Evolutionary conservation across 768 basidiomycete genomes (phyloP).

Genomic region (Amanita thiersii): DNA sequence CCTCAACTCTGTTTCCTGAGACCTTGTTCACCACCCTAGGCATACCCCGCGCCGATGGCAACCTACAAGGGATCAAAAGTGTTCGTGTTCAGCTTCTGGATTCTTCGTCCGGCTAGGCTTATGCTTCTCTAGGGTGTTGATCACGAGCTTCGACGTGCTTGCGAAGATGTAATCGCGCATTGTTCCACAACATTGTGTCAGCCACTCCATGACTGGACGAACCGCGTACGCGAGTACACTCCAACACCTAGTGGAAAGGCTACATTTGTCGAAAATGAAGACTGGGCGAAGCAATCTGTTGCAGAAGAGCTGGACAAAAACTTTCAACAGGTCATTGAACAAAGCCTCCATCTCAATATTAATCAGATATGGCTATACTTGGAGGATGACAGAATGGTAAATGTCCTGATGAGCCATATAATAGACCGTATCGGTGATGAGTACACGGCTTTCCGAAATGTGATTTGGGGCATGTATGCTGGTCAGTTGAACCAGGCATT

Average conservation of each 20-base stretch:
- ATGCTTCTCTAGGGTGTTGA: slow-evolving; percentile 63
- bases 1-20: slow-evolving; percentile 56
- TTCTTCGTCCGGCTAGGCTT: background rate
- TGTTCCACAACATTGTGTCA: slow-evolving; percentile 50
- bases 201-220: slow-evolving; percentile 58
- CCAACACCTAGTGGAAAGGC: slow-evolving; percentile 11
- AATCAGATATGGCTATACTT: slow-evolving; percentile 68
- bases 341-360: slow-evolving; percentile 47
- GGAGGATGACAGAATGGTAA: slow-evolving; percentile 70
- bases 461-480: slow-evolving; percentile 41
- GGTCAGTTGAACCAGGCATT: slow-evolving; percentile 21
- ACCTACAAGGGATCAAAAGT: slow-evolving; percentile 62
- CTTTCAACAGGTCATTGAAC: slow-evolving; percentile 49
- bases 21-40: slow-evolving; percentile 65
- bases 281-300: slow-evolving; percentile 43
- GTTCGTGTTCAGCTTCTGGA: slow-evolving; percentile 32
- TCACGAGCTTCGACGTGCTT: slow-evolving; percentile 72
- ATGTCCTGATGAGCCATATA: slow-evolving; percentile 70
- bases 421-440: slow-evolving; percentile 67
- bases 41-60: slow-evolving; percentile 52
- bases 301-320: slow-evolving; percentile 40
- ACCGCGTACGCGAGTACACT: slow-evolving; percentile 28
- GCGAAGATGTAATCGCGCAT: slow-evolving; percentile 73
- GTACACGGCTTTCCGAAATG: slow-evolving; percentile 68
- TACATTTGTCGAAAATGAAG: slow-evolving; percentile 26